Conservation (phyloP, 441 rosid species). For the Croton laevigatus region DNA sequence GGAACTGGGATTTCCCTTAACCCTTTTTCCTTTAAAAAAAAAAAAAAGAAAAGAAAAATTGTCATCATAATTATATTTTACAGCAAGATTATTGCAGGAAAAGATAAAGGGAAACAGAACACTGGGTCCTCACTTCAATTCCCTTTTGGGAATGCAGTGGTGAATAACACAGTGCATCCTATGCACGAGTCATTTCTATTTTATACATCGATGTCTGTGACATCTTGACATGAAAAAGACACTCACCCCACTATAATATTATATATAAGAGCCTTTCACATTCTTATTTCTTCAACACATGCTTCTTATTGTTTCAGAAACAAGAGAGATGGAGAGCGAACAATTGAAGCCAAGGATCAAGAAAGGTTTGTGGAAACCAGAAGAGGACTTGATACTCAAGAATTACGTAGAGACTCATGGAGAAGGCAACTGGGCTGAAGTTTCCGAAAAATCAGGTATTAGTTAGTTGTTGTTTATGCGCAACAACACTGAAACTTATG, state of each 20-base stretch:
- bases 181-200: conserved; percentile 14
- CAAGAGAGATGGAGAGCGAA: conserved; percentile 34
- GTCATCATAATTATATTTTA: conserved; percentile 10
- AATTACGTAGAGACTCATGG: conserved; percentile 56
- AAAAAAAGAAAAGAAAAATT: no score
- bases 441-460: conserved; percentile 53
- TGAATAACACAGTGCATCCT: neutral
- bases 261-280: conserved; percentile 17
- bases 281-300: neutral
- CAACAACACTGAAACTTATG: neutral
- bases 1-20: neutral
- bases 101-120: conserved; percentile 29
- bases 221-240: neutral
- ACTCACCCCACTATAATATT: neutral
- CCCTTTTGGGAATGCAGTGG: conserved; percentile 10
- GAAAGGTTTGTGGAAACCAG: conserved; percentile 71
- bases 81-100: conserved; percentile 8
- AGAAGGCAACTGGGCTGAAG: conserved; percentile 65
- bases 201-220: neutral
- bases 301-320: neutral
- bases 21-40: neutral
- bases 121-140: conserved; percentile 22
- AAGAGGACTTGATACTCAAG: conserved; percentile 63
- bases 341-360: conserved; percentile 36
- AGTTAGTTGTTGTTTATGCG: neutral